Evolutionary conservation across 208 protist species (phyloP).

Genomic region (Naegleria gruberi): DNA sequence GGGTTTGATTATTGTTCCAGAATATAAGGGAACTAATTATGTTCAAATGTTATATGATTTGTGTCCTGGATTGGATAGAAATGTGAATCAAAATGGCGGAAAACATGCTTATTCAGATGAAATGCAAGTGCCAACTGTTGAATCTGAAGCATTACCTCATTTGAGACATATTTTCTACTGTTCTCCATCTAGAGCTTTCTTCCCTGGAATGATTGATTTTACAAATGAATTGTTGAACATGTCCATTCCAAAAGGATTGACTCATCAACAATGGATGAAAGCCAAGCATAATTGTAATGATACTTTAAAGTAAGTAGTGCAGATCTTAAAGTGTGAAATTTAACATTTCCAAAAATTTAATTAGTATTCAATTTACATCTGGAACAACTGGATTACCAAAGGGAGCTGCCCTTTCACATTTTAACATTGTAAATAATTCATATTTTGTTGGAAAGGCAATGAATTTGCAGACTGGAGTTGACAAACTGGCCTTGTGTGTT

Average conservation of each 20-base stretch:
- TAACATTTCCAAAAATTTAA: conserved; percentile 31
- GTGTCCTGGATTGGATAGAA: neutral
- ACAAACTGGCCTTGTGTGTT: conserved; percentile 48
- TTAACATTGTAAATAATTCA: conserved; percentile 50
- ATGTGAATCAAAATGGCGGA: neutral
- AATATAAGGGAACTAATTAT: conserved; percentile 42
- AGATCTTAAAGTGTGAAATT: neutral
- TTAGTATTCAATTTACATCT: conserved; percentile 61
- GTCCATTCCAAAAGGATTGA: neutral
- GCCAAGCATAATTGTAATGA: neutral
- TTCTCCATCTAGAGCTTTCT: neutral
- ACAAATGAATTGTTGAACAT: conserved; percentile 2
- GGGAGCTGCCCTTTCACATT: conserved; percentile 39
- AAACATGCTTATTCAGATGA: neutral
- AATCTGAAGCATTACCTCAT: neutral
- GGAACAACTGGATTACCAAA: conserved; percentile 58
- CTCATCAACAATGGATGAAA: neutral
- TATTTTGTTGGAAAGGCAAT: conserved; percentile 44
- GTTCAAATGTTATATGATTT: conserved; percentile 21
- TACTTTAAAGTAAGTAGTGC: too few relatives aligned
- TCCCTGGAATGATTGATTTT: conserved; percentile 2
- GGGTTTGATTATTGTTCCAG: conserved; percentile 37
- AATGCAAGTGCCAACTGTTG: neutral
- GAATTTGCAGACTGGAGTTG: conserved; percentile 31
- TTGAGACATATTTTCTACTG: conserved; percentile 17